A percentile compares a stretch with the other conserved stretches of the same genome.
phyloP scores from a whole-genome alignment of 352 stramenopile genomes.

The Globisporangium perplexum region DNA sequence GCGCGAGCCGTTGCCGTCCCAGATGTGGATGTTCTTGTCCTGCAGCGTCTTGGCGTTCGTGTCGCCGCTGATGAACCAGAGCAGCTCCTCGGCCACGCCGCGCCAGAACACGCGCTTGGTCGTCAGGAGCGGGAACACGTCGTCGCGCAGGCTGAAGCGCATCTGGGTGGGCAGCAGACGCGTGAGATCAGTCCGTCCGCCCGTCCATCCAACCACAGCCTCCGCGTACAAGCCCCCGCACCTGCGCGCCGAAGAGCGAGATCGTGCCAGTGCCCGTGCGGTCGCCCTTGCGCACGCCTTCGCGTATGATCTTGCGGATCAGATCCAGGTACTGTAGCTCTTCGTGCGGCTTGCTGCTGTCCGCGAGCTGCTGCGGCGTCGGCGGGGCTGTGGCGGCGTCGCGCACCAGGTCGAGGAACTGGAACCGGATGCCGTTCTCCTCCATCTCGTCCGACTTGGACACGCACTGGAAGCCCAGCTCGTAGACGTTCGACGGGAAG shows the following conservation, averaged over 20 bases:
- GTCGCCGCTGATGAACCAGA: slow-evolving; percentile 99
- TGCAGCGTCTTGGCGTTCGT: slow-evolving; percentile 95
- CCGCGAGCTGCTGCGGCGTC: slow-evolving; percentile 6
- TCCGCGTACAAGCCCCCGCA: slow-evolving; percentile 43
- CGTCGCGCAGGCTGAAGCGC: slow-evolving; percentile 93
- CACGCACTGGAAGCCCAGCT: slow-evolving; percentile 38
- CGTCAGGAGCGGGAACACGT: slow-evolving; percentile 96
- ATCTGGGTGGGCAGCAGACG: too few species aligned
- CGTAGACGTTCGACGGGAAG: slow-evolving; percentile 79
- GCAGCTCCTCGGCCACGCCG: slow-evolving; percentile 97
- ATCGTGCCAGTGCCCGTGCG: slow-evolving; percentile 98
- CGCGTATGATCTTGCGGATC: slow-evolving; percentile 94
- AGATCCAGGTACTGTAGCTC: slow-evolving; percentile 88
- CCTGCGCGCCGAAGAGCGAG: slow-evolving; percentile 98
- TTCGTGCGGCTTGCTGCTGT: slow-evolving; percentile 29
- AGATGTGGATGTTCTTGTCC: slow-evolving; percentile 99
- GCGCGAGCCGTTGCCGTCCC: slow-evolving; percentile 98
- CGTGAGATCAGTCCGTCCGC: too few species aligned
- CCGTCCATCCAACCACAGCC: too few species aligned
- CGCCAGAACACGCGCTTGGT: slow-evolving; percentile 99
- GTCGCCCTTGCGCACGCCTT: slow-evolving; percentile 93
- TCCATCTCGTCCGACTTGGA: slow-evolving; percentile 51
- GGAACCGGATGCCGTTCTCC: slow-evolving; percentile 76
- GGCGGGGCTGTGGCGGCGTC: slow-evolving; percentile 7
- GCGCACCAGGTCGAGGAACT: slow-evolving; percentile 66